Conservation (phyloP, 306 rosid species). For the Canavalia ensiformis region DNA sequence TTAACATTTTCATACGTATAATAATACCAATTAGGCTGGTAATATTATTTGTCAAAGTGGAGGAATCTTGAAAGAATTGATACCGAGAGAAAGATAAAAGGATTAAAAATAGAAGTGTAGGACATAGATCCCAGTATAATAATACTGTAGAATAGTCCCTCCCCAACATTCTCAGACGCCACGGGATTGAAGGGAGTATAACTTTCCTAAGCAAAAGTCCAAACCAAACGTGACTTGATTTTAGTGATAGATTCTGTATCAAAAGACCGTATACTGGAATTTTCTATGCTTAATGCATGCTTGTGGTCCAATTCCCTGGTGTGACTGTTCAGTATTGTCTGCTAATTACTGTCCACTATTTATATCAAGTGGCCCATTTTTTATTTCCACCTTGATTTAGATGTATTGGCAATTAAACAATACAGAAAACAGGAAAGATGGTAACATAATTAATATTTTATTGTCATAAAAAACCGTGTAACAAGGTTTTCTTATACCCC, state of each 20-base stretch:
- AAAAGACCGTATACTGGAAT: conserved; percentile 58
- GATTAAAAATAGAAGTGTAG: conserved; percentile 30
- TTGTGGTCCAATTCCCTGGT: conserved; percentile 57
- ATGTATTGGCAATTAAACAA: conserved; percentile 14
- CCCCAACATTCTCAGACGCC: conserved; percentile 58
- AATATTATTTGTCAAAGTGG: conserved; percentile 43
- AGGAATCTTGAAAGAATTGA: conserved; percentile 43
- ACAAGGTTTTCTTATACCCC: conserved; percentile 17
- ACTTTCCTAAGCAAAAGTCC: conserved; percentile 62
- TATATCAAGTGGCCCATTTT: conserved; percentile 34
- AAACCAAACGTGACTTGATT: conserved; percentile 47
- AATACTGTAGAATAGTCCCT: conserved; percentile 43
- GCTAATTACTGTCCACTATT: conserved; percentile 36
- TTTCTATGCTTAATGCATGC: conserved; percentile 46
- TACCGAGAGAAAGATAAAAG: not conserved
- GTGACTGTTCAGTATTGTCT: conserved; percentile 47
- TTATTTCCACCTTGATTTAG: conserved; percentile 28
- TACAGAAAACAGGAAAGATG: not conserved
- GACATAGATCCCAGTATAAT: conserved; percentile 39
- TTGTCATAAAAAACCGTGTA: conserved; percentile 16
- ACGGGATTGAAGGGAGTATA: conserved; percentile 54
- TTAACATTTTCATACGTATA: conserved; percentile 1
- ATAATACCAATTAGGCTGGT: conserved; percentile 42
- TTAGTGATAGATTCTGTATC: conserved; percentile 54
- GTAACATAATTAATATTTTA: not conserved